phyloP scores from a whole-genome alignment of 176 grass and related monocot genomes.

The Elymus sibiricus region DNA sequence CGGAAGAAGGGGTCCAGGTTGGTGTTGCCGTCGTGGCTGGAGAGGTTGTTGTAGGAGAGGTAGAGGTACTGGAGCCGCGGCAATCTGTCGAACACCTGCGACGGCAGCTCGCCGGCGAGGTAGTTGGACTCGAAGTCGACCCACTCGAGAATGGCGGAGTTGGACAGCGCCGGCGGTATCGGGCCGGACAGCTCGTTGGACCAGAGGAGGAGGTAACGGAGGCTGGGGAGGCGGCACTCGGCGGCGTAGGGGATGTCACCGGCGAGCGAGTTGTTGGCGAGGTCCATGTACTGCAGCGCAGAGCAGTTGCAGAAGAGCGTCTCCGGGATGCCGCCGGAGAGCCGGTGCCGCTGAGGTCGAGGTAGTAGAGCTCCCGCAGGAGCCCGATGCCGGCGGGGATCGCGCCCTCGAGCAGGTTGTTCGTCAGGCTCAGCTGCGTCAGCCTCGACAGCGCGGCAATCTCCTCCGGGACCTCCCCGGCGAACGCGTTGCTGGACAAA shows the following conservation, averaged over 20 bases:
- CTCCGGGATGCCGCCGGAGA: slow-evolving; percentile 51
- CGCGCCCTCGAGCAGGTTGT: slow-evolving; percentile 45
- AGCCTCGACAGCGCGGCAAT: slow-evolving; percentile 41
- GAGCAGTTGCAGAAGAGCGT: slow-evolving; percentile 77
- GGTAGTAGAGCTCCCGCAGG: slow-evolving; percentile 43
- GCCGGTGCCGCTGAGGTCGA: slow-evolving; percentile 58
- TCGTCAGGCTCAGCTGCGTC: slow-evolving; percentile 57
- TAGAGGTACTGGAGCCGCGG: slow-evolving; percentile 51
- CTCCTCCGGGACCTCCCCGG: slow-evolving; percentile 40
- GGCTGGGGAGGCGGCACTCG: slow-evolving; percentile 50
- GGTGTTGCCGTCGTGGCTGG: slow-evolving; percentile 47
- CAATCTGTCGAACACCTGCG: slow-evolving; percentile 54
- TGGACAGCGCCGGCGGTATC: slow-evolving; percentile 64
- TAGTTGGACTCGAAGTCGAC: slow-evolving; percentile 61
- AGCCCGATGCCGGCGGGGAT: slow-evolving; percentile 55
- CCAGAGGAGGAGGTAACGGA: slow-evolving; percentile 74
- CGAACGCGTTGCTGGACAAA: slow-evolving; percentile 59
- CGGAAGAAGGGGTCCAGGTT: slow-evolving; percentile 71
- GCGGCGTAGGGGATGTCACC: slow-evolving; percentile 46
- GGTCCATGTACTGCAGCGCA: slow-evolving; percentile 68
- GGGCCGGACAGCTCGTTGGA: slow-evolving; percentile 60
- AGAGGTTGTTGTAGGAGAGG: slow-evolving; percentile 73
- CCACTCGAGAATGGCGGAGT: slow-evolving; percentile 75
- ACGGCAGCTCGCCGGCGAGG: slow-evolving; percentile 59
- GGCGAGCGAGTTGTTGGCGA: slow-evolving; percentile 59